Evolutionary conservation across 371 early-diverging fungal genomes (phyloP).

Genomic region (Saksenaea vasiformis): DNA sequence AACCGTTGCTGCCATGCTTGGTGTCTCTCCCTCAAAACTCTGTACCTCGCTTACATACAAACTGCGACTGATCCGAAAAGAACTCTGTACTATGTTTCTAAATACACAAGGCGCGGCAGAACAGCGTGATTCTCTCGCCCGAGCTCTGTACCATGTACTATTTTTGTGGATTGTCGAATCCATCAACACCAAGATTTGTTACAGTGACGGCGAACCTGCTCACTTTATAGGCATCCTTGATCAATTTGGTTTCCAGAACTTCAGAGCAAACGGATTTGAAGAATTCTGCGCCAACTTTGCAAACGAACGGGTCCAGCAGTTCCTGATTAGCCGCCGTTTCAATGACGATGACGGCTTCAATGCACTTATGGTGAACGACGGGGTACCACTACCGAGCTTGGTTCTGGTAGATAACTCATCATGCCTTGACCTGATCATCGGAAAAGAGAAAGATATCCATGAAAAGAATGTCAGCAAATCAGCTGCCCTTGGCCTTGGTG

Average conservation of each 20-base stretch:
- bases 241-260: constrained; percentile 73
- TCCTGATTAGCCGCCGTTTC: constrained; percentile 75
- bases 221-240: constrained; percentile 77
- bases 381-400: constrained; percentile 49
- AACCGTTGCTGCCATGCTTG: constrained; percentile 74
- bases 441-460: constrained; percentile 32
- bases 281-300: constrained; percentile 87
- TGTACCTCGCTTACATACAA: constrained; percentile 70
- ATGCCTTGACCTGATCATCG: constrained; percentile 61
- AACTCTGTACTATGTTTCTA: constrained; percentile 81
- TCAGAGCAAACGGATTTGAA: constrained; percentile 66
- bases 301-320: constrained; percentile 79
- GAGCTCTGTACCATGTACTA: constrained; percentile 73
- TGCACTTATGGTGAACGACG: constrained; percentile 28
- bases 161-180: constrained; percentile 79
- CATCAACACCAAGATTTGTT: constrained; percentile 73
- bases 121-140: constrained; percentile 69
- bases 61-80: constrained; percentile 54
- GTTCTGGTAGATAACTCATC: constrained; percentile 62
- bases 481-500: constrained; percentile 47
- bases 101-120: constrained; percentile 62
- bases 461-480: constrained; percentile 26
- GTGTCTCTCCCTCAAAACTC: constrained; percentile 58
- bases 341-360: constrained; percentile 34
- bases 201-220: constrained; percentile 57